A percentile compares a stretch with the other conserved stretches of the same genome.
phyloP scores from a whole-genome alignment of 306 rosid species.

The Glycine soja region DNA sequence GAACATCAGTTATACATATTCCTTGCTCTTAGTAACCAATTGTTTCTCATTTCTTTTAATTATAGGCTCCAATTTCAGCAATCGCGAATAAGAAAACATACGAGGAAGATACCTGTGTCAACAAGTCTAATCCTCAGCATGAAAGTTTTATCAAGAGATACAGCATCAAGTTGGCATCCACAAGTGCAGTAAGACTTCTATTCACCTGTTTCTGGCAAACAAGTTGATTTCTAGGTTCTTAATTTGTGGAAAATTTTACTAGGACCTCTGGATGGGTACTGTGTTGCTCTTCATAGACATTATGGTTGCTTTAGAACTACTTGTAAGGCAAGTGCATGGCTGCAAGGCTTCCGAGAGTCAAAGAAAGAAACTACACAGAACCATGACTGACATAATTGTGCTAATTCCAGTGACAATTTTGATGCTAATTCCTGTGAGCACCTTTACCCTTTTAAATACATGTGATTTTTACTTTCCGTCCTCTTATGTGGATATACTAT shows the following conservation, averaged over 20 bases:
- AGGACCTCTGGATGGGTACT: constrained; percentile 77
- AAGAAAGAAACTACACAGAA: constrained; percentile 60
- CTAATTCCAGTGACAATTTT: constrained; percentile 70
- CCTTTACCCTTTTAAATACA: constrained; percentile 5
- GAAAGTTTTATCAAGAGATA: constrained; percentile 58
- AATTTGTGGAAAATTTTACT: constrained; percentile 44
- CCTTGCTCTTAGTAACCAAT: background rate
- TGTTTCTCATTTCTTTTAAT: background rate
- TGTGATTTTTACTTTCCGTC: constrained; percentile 20
- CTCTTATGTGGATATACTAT: background rate
- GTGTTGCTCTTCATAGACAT: constrained; percentile 68
- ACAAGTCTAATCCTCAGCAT: constrained; percentile 39
- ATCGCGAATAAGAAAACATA: constrained; percentile 24
- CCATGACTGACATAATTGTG: constrained; percentile 58
- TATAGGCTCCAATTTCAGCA: constrained; percentile 49
- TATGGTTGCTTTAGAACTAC: constrained; percentile 54
- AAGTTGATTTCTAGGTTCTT: constrained; percentile 29
- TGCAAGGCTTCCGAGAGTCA: constrained; percentile 61
- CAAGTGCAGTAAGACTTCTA: constrained; percentile 60
- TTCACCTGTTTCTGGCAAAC: constrained; percentile 26
- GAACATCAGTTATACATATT: background rate
- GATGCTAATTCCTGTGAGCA: constrained; percentile 75
- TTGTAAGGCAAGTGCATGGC: constrained; percentile 56
- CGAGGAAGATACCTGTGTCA: constrained; percentile 38
- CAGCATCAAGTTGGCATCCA: constrained; percentile 59